Evolutionary conservation across 2,329 filamentous ascomycete species (phyloP).

Genomic region (Colletotrichum noveboracense): DNA sequence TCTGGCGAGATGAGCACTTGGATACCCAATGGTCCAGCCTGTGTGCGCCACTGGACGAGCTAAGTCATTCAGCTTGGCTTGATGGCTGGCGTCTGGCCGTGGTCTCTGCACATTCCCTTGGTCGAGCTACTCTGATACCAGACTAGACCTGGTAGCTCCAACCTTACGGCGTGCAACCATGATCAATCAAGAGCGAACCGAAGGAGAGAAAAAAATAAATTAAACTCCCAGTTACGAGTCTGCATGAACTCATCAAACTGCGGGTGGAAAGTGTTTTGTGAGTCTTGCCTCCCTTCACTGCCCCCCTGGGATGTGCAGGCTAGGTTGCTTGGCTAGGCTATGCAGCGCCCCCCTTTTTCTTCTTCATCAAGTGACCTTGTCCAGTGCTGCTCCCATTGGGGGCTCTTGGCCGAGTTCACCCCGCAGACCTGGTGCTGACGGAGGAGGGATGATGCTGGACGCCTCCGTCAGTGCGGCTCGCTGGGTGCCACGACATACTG

Average conservation of each 20-base stretch:
- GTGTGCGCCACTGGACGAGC: neutral
- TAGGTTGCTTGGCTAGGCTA: neutral
- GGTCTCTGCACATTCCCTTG: neutral
- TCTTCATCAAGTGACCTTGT: neutral
- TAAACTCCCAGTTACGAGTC: neutral
- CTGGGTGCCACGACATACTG: neutral
- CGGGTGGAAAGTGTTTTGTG: neutral
- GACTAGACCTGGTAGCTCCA: neutral
- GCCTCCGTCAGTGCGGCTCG: conserved; percentile 13
- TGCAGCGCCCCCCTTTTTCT: neutral
- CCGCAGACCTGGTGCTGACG: conserved; percentile 8
- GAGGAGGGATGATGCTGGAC: conserved; percentile 7
- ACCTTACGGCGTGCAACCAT: neutral
- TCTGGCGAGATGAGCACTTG: neutral
- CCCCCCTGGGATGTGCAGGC: neutral
- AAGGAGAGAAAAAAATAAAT: neutral
- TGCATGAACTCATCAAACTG: neutral
- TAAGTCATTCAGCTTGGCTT: conserved; percentile 6
- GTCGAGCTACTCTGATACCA: neutral
- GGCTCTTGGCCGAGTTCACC: neutral
- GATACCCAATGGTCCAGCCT: neutral
- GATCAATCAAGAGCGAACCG: neutral
- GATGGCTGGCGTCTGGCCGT: conserved; percentile 9
- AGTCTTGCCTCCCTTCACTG: neutral
- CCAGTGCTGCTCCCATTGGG: neutral